Percentiles rank a stretch among this genome's conserved stretches.
Evolutionary conservation across 192 early-diverging fungal genomes (phyloP).

Genomic region (Coemansia pectinata): DNA sequence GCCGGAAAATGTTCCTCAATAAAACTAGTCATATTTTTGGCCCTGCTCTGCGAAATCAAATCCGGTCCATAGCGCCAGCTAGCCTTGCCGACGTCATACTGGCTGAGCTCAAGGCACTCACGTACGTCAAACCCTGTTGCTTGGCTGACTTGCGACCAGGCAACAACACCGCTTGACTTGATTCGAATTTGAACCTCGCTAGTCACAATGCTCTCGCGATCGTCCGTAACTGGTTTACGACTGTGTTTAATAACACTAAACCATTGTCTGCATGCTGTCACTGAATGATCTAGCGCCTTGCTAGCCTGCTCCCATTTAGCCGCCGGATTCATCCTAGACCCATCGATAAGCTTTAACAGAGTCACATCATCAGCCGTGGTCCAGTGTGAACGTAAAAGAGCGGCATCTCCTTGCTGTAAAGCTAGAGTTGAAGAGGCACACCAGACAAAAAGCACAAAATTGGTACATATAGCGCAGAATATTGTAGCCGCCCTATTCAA

Average conservation of each 20-base stretch:
- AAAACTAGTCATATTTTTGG: conserved; percentile 12
- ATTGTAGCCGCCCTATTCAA: too few species aligned
- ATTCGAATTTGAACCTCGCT: neutral
- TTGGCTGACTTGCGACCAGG: neutral
- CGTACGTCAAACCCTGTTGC: neutral
- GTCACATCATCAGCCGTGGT: neutral
- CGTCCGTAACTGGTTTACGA: neutral
- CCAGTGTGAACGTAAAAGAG: neutral
- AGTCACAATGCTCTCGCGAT: neutral
- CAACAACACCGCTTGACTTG: neutral
- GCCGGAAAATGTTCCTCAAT: conserved; percentile 9
- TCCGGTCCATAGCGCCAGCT: conserved; percentile 13
- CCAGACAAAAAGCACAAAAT: too few species aligned
- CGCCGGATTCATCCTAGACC: neutral
- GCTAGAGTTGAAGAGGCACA: neutral
- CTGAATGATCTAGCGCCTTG: neutral
- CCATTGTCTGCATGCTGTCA: neutral
- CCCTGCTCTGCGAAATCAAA: conserved; percentile 1
- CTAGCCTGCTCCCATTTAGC: neutral
- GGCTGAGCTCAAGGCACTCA: conserved; percentile 13
- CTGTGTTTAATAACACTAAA: neutral
- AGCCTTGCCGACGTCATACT: conserved; percentile 3
- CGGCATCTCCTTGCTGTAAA: neutral
- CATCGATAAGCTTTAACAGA: neutral
- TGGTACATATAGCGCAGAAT: too few species aligned